phyloP scores from a whole-genome alignment of 768 basidiomycete species.

The Terana coerulea region DNA sequence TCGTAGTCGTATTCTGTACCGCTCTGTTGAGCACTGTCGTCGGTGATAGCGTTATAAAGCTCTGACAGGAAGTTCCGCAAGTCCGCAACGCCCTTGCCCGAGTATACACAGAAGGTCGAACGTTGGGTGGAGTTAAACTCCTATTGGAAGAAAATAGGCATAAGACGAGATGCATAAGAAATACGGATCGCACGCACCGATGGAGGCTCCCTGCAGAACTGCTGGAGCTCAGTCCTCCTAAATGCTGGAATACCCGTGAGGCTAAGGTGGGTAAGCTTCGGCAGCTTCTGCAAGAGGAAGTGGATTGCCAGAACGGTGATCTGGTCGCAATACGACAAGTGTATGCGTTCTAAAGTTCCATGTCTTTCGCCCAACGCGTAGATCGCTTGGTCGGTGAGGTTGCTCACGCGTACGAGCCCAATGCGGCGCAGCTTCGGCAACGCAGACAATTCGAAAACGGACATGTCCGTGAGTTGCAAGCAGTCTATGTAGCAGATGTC shows the following conservation, averaged over 20 bases:
- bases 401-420: constrained; percentile 89
- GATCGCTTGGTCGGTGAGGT: constrained; percentile 92
- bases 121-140: constrained; percentile 91
- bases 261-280: constrained; percentile 90
- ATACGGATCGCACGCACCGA: constrained; percentile 47
- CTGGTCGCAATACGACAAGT: constrained; percentile 96
- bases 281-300: constrained; percentile 84
- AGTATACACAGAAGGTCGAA: constrained; percentile 93
- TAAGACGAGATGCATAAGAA: background rate
- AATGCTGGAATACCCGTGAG: constrained; percentile 97
- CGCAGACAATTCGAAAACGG: constrained; percentile 84
- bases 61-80: constrained; percentile 78
- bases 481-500: constrained; percentile 57
- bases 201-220: constrained; percentile 87
- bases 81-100: constrained; percentile 83
- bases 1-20: constrained; percentile 40
- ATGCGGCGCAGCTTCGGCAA: constrained; percentile 90
- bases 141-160: constrained; percentile 32
- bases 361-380: constrained; percentile 84
- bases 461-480: constrained; percentile 83
- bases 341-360: constrained; percentile 88
- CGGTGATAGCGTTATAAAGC: constrained; percentile 70
- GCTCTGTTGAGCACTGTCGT: constrained; percentile 50
- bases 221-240: constrained; percentile 77
- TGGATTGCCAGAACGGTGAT: constrained; percentile 90